Evolutionary conservation across 139 green algal genomes (phyloP).

Genomic region (Coccomyxa sp.): DNA sequence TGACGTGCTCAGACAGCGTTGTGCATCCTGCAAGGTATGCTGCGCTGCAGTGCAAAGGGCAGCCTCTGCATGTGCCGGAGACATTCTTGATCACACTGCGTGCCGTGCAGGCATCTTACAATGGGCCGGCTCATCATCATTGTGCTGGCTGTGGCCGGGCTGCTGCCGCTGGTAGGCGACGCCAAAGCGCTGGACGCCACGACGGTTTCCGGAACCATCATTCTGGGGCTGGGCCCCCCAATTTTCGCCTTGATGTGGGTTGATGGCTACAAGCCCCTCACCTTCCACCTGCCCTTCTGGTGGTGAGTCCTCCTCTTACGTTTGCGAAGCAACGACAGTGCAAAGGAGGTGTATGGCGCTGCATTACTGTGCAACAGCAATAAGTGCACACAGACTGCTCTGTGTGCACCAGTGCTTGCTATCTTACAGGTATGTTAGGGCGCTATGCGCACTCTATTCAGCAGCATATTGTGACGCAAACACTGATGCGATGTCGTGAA

Average conservation of each 20-base stretch:
- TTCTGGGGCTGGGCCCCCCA: conserved; percentile 22
- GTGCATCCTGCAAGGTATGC: neutral
- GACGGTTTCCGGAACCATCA: conserved; percentile 10
- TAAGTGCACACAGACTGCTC: conserved; percentile 9
- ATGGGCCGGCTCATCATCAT: conserved; percentile 19
- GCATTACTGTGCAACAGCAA: too few species aligned
- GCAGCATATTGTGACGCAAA: too few species aligned
- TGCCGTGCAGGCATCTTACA: conserved; percentile 16
- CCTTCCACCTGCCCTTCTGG: conserved; percentile 31
- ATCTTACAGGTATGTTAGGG: conserved; percentile 5
- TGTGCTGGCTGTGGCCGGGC: conserved; percentile 11
- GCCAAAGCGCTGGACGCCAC: conserved; percentile 23
- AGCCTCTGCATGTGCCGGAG: neutral
- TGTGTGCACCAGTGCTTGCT: conserved; percentile 18
- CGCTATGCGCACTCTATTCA: too few species aligned
- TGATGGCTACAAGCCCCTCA: conserved; percentile 17
- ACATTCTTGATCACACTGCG: neutral
- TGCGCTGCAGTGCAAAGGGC: neutral
- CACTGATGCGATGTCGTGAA: too few species aligned
- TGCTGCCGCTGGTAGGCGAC: conserved; percentile 17
- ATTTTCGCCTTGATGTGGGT: conserved; percentile 16
- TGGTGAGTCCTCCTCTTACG: conserved; percentile 9
- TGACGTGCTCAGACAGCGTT: neutral
- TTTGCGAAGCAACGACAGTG: neutral
- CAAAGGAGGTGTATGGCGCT: conserved; percentile 2